Conservation (phyloP, 139 green algal genomes). For the Desmodesmus armatus region DNA sequence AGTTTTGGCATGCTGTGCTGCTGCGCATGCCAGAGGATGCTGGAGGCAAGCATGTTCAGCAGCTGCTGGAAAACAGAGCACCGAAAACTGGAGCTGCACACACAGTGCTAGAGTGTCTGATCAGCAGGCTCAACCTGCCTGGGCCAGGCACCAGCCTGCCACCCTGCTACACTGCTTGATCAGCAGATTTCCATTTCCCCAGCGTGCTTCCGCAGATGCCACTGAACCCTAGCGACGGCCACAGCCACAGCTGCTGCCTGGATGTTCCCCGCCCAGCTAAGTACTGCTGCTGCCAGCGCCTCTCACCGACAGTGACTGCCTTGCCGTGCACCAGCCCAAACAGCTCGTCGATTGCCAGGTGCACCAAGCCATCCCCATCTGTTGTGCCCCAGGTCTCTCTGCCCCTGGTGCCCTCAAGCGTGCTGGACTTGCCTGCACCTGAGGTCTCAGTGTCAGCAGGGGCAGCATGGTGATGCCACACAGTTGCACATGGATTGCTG, state of each 20-base stretch:
- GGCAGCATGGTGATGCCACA: not conserved
- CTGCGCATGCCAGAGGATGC: no score
- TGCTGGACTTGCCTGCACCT: conserved; percentile 68
- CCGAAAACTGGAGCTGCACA: no score
- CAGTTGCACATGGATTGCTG: not conserved
- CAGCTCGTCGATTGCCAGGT: conserved; percentile 59
- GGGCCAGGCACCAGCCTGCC: no score
- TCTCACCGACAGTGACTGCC: conserved; percentile 62
- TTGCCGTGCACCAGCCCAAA: conserved; percentile 73
- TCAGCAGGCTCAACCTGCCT: no score
- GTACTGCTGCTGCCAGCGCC: not conserved
- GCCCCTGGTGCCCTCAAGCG: conserved; percentile 62
- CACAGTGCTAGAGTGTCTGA: no score
- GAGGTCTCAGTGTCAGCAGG: not conserved
- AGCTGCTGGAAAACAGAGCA: no score
- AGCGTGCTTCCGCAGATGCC: not conserved
- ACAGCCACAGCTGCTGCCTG: not conserved
- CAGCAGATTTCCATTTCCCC: no score
- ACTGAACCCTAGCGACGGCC: not conserved
- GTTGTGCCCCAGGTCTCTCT: not conserved
- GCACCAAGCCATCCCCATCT: conserved; percentile 65
- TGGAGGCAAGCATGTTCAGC: no score
- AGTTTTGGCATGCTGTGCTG: no score
- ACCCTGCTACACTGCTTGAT: no score
- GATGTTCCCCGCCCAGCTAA: not conserved